phyloP scores from a whole-genome alignment of 257 asterid species.

The Jacaranda mimosifolia region DNA sequence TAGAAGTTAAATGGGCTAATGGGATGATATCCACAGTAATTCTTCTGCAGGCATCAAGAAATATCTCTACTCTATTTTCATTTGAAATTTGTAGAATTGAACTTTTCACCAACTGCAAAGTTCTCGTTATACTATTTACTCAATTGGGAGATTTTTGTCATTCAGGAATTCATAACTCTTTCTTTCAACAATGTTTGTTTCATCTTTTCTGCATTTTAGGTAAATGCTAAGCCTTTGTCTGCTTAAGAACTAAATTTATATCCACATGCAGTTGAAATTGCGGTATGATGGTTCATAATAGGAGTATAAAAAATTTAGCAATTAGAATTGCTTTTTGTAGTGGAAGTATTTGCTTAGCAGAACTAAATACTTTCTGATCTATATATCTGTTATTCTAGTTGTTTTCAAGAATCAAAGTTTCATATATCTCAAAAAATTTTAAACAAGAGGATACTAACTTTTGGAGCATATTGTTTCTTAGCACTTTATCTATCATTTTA shows the following conservation, averaged over 20 bases:
- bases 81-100: not conserved
- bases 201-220: not conserved
- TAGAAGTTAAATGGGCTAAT: slow-evolving; percentile 98
- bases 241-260: not conserved
- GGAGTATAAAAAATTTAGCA: not conserved
- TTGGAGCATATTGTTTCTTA: slow-evolving; percentile 22
- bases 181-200: not conserved
- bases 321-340: not conserved
- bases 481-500: slow-evolving; percentile 5
- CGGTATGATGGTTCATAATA: not conserved
- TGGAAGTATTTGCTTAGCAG: not conserved
- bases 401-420: slow-evolving; percentile 11
- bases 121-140: no score
- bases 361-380: not conserved
- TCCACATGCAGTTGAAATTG: not conserved
- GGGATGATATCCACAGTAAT: slow-evolving; percentile 94
- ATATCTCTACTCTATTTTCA: slow-evolving; percentile 17
- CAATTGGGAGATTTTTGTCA: not conserved
- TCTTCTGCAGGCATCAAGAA: slow-evolving; percentile 20
- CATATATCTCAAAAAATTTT: not conserved
- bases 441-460: not conserved
- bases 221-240: not conserved
- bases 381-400: slow-evolving; percentile 8
- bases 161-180: not conserved
- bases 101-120: no score